phyloP scores from a whole-genome alignment of 2,329 filamentous ascomycete species.

The Phaeosphaeria sp. region DNA sequence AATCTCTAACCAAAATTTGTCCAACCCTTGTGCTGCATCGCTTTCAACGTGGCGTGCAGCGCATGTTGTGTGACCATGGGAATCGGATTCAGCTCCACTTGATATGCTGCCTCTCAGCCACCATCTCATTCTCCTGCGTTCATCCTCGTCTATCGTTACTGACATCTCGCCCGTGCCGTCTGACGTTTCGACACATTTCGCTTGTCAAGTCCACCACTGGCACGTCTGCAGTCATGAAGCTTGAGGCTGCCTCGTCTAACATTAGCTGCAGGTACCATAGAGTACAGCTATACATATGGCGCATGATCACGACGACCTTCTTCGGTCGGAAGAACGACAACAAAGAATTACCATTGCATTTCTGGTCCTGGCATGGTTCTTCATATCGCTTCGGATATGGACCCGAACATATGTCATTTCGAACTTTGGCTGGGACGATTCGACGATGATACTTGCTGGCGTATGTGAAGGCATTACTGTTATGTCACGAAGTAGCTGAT shows the following conservation, averaged over 20 bases:
- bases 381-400: conserved; percentile 49
- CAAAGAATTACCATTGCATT: conserved; percentile 43
- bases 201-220: background rate
- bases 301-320: conserved; percentile 23
- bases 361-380: conserved; percentile 46
- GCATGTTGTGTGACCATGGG: conserved; percentile 21
- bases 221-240: background rate
- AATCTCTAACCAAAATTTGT: conserved; percentile 9
- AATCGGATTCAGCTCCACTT: conserved; percentile 1
- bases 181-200: background rate
- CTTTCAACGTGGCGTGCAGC: conserved; percentile 20
- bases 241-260: background rate
- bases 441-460: conserved; percentile 48
- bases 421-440: conserved; percentile 55
- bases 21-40: conserved; percentile 18
- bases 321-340: conserved; percentile 27
- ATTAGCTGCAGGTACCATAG: background rate
- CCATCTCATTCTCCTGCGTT: background rate
- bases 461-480: conserved; percentile 30
- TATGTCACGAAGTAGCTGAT: background rate
- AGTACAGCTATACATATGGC: conserved; percentile 23
- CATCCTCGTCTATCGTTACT: background rate
- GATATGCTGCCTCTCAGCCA: conserved; percentile 14
- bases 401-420: conserved; percentile 49
- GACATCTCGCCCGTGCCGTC: background rate